phyloP scores from a whole-genome alignment of 2,329 filamentous ascomycete genomes.

The Diplodia sapinea region DNA sequence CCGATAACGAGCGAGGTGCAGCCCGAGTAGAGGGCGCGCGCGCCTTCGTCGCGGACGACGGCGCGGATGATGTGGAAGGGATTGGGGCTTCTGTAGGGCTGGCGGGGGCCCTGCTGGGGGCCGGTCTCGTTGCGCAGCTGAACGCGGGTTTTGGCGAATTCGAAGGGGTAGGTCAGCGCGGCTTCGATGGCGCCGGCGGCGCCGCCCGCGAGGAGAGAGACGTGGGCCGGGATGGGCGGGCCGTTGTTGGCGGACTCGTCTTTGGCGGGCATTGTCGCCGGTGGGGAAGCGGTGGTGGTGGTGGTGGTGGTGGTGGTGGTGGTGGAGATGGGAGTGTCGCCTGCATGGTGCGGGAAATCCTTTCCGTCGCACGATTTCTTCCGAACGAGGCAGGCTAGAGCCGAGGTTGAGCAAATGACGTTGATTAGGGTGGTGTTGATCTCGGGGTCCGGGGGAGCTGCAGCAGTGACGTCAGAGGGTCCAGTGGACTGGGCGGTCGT shows the following conservation, averaged over 20 bases:
- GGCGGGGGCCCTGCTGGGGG: not conserved
- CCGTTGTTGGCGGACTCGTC: not conserved
- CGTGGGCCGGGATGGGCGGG: slow-evolving; percentile 29
- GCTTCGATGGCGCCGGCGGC: slow-evolving; percentile 49
- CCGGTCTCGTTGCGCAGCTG: slow-evolving; percentile 56
- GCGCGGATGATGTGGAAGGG: slow-evolving; percentile 63
- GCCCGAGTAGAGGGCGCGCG: slow-evolving; percentile 66
- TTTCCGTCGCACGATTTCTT: no score
- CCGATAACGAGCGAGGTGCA: slow-evolving; percentile 66
- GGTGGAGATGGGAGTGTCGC: not conserved
- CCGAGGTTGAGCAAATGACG: not conserved
- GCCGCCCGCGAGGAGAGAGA: slow-evolving; percentile 47
- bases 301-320: no score
- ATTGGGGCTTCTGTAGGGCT: slow-evolving; percentile 46
- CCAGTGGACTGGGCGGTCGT: not conserved
- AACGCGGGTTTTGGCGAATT: slow-evolving; percentile 70
- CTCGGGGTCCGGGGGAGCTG: no score
- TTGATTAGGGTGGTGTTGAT: no score
- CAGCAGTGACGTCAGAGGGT: not conserved
- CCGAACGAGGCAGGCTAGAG: not conserved
- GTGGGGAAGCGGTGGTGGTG: not conserved
- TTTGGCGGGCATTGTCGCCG: not conserved
- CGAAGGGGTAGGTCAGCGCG: slow-evolving; percentile 62
- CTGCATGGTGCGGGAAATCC: no score
- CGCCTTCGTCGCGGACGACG: slow-evolving; percentile 62